Evolutionary conservation across 2,329 filamentous ascomycete genomes (phyloP).

Genomic region (Colletotrichum agaves): DNA sequence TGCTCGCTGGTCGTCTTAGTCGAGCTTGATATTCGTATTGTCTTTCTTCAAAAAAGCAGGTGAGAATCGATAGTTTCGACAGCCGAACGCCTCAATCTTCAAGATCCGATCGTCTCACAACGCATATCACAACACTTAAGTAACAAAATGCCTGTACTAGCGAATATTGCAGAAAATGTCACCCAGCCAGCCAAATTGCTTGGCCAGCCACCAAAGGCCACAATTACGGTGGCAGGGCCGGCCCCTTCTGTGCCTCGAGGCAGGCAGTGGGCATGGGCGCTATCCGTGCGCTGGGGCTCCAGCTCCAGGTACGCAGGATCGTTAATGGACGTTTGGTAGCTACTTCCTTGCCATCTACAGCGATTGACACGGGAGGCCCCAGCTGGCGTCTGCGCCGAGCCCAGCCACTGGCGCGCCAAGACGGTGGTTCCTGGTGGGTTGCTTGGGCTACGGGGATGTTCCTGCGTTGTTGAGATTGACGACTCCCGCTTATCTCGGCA

Average conservation of each 20-base stretch:
- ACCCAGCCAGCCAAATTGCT: constrained; percentile 9
- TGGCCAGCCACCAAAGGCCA: constrained; percentile 26
- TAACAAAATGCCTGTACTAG: constrained; percentile 13
- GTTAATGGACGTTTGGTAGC: constrained; percentile 3
- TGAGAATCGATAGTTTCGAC: constrained; percentile 14
- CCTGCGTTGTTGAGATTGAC: background rate
- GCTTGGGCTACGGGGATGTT: constrained; percentile 12
- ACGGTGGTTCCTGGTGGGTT: background rate
- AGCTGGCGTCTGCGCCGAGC: constrained; percentile 9
- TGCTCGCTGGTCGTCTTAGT: background rate
- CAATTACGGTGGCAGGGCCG: constrained; percentile 24
- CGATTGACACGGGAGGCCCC: constrained; percentile 25
- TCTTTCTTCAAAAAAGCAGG: constrained; percentile 11
- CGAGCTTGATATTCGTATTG: background rate
- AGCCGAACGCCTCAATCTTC: constrained; percentile 8
- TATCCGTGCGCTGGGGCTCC: constrained; percentile 25
- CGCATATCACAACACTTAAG: constrained; percentile 7
- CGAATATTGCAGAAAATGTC: background rate
- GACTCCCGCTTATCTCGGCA: background rate
- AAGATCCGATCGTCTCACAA: constrained; percentile 1
- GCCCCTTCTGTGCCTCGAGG: background rate
- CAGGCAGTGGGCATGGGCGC: background rate
- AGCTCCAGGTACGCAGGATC: constrained; percentile 16
- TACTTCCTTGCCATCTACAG: constrained; percentile 27
- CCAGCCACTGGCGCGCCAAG: constrained; percentile 17